Evolutionary conservation across 495 filamentous ascomycete species (phyloP).

Genomic region (Evansstolkia leycettana): DNA sequence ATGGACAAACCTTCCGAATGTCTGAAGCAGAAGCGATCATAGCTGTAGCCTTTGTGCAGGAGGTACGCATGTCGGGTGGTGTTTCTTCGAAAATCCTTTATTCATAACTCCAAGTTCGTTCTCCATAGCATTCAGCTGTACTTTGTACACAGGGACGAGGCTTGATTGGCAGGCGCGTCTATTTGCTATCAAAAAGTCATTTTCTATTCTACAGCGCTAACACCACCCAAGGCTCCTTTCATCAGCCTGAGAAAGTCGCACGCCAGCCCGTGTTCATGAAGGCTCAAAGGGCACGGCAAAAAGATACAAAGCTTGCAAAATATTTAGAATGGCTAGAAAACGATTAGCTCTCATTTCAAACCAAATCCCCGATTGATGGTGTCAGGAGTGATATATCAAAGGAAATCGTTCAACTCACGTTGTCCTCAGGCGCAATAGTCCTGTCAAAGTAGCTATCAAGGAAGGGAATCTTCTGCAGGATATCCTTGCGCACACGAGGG

Average conservation of each 20-base stretch:
- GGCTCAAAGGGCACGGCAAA: slow-evolving; percentile 3
- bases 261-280: background rate
- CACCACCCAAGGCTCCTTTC: slow-evolving; percentile 2
- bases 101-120: too few relatives aligned
- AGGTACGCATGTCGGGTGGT: too few relatives aligned
- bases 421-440: slow-evolving; percentile 52
- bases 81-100: too few relatives aligned
- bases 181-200: slow-evolving; percentile 29
- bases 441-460: slow-evolving; percentile 46
- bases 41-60: too few relatives aligned
- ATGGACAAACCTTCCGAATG: too few relatives aligned
- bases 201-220: slow-evolving; percentile 18
- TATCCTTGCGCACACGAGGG: slow-evolving; percentile 54
- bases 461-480: slow-evolving; percentile 49
- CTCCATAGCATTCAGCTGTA: too few relatives aligned
- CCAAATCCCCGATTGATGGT: background rate
- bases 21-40: too few relatives aligned
- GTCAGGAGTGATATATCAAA: background rate
- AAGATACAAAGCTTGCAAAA: slow-evolving; percentile 7
- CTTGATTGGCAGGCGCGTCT: slow-evolving; percentile 10
- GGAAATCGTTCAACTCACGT: slow-evolving; percentile 26
- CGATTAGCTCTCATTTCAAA: slow-evolving; percentile 11
- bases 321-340: slow-evolving; percentile 30
- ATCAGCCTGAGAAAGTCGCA: slow-evolving; percentile 3
- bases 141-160: too few relatives aligned